A percentile compares a stretch with the other conserved stretches of the same genome.
Evolutionary conservation across 2,329 filamentous ascomycete species (phyloP).

Genomic region (Fusarium sp.): DNA sequence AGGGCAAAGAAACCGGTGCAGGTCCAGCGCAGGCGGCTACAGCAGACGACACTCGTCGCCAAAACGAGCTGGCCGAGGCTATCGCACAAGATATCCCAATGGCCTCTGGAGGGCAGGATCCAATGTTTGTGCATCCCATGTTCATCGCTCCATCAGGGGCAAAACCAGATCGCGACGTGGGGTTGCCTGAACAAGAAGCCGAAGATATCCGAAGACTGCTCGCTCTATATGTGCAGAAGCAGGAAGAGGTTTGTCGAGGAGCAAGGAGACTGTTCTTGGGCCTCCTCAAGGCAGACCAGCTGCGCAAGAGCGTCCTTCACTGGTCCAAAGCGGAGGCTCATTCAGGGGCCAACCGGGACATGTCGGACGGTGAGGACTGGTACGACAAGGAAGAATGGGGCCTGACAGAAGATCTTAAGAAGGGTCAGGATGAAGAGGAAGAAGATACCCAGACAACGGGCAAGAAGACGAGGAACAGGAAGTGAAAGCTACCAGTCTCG

Average conservation of each 20-base stretch:
- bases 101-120: conserved; percentile 43
- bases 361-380: conserved; percentile 92
- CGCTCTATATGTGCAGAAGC: conserved; percentile 83
- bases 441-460: conserved; percentile 72
- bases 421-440: conserved; percentile 85
- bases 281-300: conserved; percentile 76
- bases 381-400: conserved; percentile 86
- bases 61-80: conserved; percentile 18
- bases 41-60: conserved; percentile 2
- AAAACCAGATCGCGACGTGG: conserved; percentile 75
- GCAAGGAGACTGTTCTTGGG: conserved; percentile 75
- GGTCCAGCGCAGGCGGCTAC: neutral
- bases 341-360: conserved; percentile 71
- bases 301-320: conserved; percentile 75
- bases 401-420: conserved; percentile 78
- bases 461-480: conserved; percentile 70
- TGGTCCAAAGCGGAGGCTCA: conserved; percentile 86
- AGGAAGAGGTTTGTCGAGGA: conserved; percentile 83
- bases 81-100: conserved; percentile 7
- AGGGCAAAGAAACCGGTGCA: neutral
- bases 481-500: conserved; percentile 40
- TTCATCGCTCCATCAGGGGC: conserved; percentile 73
- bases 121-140: conserved; percentile 76
- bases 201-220: conserved; percentile 81
- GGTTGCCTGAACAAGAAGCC: conserved; percentile 78